Evolutionary conservation across 208 protist species (phyloP).

Genomic region (Crithidia brevicula): DNA sequence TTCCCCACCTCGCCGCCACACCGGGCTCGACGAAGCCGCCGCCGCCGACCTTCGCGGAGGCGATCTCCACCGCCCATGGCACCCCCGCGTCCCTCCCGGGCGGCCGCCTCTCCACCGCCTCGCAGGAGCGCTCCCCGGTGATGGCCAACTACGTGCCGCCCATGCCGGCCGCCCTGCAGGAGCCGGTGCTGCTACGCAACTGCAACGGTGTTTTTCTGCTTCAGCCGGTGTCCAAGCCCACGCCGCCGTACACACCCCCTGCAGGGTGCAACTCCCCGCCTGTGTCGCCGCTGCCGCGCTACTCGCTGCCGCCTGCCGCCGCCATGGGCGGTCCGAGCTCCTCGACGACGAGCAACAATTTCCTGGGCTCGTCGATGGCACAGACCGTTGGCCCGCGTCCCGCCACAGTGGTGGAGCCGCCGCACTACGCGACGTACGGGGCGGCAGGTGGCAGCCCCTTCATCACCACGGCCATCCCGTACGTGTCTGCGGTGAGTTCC

Average conservation of each 20-base stretch:
- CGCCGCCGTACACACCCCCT: constrained; percentile 75
- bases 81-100: constrained; percentile 28
- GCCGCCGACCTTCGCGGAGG: constrained; percentile 77
- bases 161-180: constrained; percentile 58
- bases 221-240: constrained; percentile 58
- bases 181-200: constrained; percentile 83
- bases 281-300: constrained; percentile 76
- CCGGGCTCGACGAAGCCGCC: constrained; percentile 36
- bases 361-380: constrained; percentile 38
- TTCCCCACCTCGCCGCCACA: constrained; percentile 28
- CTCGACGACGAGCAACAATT: constrained; percentile 27
- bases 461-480: constrained; percentile 21
- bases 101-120: constrained; percentile 26
- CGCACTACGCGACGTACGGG: constrained; percentile 34
- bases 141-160: constrained; percentile 69
- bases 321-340: constrained; percentile 21
- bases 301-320: constrained; percentile 70
- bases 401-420: constrained; percentile 24
- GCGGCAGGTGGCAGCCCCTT: constrained; percentile 32
- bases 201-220: constrained; percentile 84
- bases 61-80: constrained; percentile 48
- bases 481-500: constrained; percentile 30
- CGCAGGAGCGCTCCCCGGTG: constrained; percentile 58
- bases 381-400: constrained; percentile 25
- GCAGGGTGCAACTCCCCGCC: constrained; percentile 50